Evolutionary conservation across 441 rosid genomes (phyloP).

Genomic region (Brassica hybrid): DNA sequence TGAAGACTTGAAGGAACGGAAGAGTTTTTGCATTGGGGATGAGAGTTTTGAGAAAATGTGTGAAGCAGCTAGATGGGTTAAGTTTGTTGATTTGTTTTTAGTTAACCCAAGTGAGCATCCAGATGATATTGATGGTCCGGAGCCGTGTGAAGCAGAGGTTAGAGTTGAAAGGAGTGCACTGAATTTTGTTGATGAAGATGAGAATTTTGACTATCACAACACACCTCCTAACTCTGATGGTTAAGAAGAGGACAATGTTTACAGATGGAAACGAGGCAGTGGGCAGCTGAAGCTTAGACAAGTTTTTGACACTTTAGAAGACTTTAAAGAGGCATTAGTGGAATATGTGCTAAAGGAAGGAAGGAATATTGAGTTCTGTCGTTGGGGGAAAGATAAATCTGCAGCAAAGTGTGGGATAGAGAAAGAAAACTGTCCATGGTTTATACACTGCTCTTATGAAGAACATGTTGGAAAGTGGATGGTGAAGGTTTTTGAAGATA

Average conservation of each 20-base stretch:
- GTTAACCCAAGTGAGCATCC: neutral
- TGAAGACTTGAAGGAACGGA: neutral
- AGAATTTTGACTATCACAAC: neutral
- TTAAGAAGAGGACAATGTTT: neutral
- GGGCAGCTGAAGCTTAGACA: neutral
- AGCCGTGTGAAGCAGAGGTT: neutral
- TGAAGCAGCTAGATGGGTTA: neutral
- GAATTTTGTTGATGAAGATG: neutral
- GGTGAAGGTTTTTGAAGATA: neutral
- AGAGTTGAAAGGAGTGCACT: neutral
- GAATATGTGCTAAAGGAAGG: neutral
- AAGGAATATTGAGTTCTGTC: neutral
- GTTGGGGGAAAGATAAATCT: neutral
- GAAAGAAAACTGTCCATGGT: neutral
- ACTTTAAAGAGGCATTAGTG: neutral
- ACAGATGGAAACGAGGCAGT: neutral
- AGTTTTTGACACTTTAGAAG: neutral
- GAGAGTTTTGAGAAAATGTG: neutral
- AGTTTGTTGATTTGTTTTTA: neutral
- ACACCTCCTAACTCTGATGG: conserved; percentile 2
- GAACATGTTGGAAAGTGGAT: neutral
- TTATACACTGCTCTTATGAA: conserved; percentile 9
- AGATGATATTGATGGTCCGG: neutral
- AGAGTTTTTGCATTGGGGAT: neutral
- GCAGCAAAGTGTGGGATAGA: neutral